Evolutionary conservation across 345 rosid species (phyloP), one percentile per base, ranked within the genome.

Genomic region (Aquilaria malaccensis): DNA sequence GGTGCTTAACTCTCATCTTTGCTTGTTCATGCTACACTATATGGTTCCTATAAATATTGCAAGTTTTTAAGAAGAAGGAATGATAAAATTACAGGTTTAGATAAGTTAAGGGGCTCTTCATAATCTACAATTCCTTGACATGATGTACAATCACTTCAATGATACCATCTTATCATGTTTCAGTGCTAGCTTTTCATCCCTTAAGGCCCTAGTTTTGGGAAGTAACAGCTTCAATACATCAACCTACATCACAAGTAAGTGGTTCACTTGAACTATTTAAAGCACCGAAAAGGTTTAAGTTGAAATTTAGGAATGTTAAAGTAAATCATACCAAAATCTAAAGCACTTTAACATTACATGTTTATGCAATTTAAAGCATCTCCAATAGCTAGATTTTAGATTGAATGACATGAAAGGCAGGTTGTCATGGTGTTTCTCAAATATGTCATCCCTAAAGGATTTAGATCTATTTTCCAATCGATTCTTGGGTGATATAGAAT

Each of bases 391-490:
- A 10, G 56, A 58, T 45, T 22, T 74, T 4, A 12, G n/a, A 2
- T 0, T 2, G 1, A 71, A 67, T 11, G 48, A 13, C 10, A 45
- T 74, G 5, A 10, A 30, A 0, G 71, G 78, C 13, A 32, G 14
- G 9, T 58, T 66, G 13, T 12, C 64, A 0, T 32, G 52, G 0
- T 56, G 70, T 4, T 59, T 69, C n/a, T 7, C 52, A 2, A 50
- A 14, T 10, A 49, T 56, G 10, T 29, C 6, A 30, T 59, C 65
- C 2, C 46, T 59, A 2, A 48, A 51, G 29, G 1, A 4, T 15
- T 48, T 67, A 22, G 31, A 67, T 55, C 22, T 67, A 2, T 49
- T 41, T 45, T 4, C 1, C 13, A 67, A 67, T 60, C 56, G 55
- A 3, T 15, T 67, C 15, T 30, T 11, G 3, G 71, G 71, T 54